Base-by-base conservation (phyloP, 805 yeast genomes). In the Kodamaea hsintzibuensis region DNA sequence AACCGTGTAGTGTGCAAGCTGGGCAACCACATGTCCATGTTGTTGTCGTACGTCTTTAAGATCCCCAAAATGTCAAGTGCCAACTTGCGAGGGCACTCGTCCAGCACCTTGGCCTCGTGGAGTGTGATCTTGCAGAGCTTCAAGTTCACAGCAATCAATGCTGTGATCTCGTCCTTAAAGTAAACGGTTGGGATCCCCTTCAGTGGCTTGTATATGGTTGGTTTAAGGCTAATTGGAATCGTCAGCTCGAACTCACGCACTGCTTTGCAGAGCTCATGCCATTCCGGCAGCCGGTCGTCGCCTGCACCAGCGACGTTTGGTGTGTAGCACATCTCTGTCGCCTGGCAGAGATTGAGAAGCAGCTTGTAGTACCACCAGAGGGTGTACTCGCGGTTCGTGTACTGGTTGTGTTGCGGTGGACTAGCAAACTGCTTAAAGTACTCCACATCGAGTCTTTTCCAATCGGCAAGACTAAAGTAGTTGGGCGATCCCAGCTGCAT, bases 11-110 rank as follows among this genome's bases (percentile, higher is more conserved):
- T 64, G 53, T 73, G 77, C 14, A 72, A 62, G 54, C 65, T 70
- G 25, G 69, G 65, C 1, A 77, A 67, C 77, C 77, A 73, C 30
- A 74, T 59, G 30, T 56, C 52, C 38, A 62, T 40, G 54, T 70
- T 73, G 12, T 62, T 52, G 38, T 73, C 76, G 52, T 74, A 75
- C 2, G 77, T 70, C 50, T 64, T 65, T 59, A 74, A 55, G 30
- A 74, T 72, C 2, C 79, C 79, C 38, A 74, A 63, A 7, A 73
- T 62, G 37, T 74, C 78, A 51, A 64, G 65, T 17, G 77, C 70
- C 12, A 51, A 38, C 19, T 47, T 19, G 22, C 40, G 25, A 2
- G 47, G 46, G 33, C 16, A 40, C 25, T 40, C 35, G 30, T 17
- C 46, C 33, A 17, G 38, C 30, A 27, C 18, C 14, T 43, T 46